Evolutionary conservation across 108 stramenopile genomes (phyloP).

Genomic region (Pseudonitzschia pungens): DNA sequence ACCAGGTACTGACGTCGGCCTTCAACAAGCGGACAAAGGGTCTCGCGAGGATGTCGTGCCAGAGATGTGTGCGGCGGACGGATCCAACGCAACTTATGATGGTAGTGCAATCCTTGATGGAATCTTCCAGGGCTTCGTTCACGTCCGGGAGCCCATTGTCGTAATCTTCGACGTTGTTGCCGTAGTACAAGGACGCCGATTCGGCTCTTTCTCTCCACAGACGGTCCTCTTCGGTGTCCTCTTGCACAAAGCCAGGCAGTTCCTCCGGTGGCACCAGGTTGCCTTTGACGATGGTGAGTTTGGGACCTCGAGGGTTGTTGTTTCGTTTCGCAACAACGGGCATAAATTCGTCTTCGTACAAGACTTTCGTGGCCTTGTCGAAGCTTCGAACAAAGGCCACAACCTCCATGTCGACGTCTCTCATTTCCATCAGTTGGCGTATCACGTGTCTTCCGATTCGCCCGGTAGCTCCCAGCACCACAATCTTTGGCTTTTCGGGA

Average conservation of each 20-base stretch:
- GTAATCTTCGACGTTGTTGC: slow-evolving; percentile 37
- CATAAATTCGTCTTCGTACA: slow-evolving; percentile 45
- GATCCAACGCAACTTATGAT: slow-evolving; percentile 72
- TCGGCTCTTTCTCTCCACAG: slow-evolving; percentile 37
- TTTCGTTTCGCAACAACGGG: slow-evolving; percentile 7
- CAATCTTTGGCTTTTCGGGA: slow-evolving; percentile 53
- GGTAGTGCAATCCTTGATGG: slow-evolving; percentile 51
- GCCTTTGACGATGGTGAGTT: slow-evolving; percentile 55
- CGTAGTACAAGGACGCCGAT: slow-evolving; percentile 44
- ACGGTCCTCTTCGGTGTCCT: slow-evolving; percentile 31
- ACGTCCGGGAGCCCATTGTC: slow-evolving; percentile 36
- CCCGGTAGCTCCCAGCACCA: slow-evolving; percentile 69
- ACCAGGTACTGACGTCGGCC: slow-evolving; percentile 60
- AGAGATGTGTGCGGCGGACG: slow-evolving; percentile 56
- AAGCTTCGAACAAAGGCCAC: slow-evolving; percentile 63
- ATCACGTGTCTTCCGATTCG: slow-evolving; percentile 59
- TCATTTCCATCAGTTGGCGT: slow-evolving; percentile 44
- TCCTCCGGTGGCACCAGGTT: slow-evolving; percentile 57
- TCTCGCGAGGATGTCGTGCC: slow-evolving; percentile 55
- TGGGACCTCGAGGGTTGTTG: slow-evolving; percentile 36
- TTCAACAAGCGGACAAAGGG: slow-evolving; percentile 55
- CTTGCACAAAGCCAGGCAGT: slow-evolving; percentile 39
- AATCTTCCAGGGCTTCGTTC: slow-evolving; percentile 54
- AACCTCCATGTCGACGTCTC: slow-evolving; percentile 54
- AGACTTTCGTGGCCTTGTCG: slow-evolving; percentile 48